Evolutionary conservation across 148 eudicot genomes (phyloP).

Genomic region (Oxyria digyna): DNA sequence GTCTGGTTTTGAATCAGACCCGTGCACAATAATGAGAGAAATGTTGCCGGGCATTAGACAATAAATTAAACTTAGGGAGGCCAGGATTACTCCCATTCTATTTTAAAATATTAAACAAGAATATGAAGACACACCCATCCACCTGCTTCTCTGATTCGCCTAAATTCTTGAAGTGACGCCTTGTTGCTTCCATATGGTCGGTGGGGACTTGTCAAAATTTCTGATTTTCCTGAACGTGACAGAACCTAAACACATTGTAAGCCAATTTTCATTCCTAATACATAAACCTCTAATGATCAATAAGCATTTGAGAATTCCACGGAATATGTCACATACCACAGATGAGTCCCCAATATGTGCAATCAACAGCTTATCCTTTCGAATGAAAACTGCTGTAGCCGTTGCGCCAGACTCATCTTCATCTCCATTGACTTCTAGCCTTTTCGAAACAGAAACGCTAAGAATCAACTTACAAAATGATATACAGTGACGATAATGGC

Average conservation of each 20-base stretch:
- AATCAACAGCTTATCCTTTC: slow-evolving; percentile 46
- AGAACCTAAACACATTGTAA: slow-evolving; percentile 42
- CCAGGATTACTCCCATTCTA: neutral
- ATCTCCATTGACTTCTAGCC: slow-evolving; percentile 52
- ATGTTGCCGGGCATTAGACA: neutral
- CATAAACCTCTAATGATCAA: neutral
- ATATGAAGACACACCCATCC: slow-evolving; percentile 90
- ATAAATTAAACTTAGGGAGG: neutral
- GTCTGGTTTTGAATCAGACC: neutral
- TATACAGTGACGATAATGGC: slow-evolving; percentile 12
- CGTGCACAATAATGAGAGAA: neutral
- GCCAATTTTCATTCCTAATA: neutral
- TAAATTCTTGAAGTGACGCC: slow-evolving; percentile 70
- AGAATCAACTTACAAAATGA: slow-evolving; percentile 26
- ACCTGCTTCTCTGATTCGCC: slow-evolving; percentile 87
- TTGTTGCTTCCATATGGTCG: slow-evolving; percentile 83
- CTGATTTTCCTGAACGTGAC: slow-evolving; percentile 74
- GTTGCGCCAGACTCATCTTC: slow-evolving; percentile 86
- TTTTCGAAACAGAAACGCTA: slow-evolving; percentile 40
- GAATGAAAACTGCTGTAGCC: slow-evolving; percentile 60
- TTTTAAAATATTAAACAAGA: slow-evolving; percentile 4
- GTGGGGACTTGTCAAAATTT: slow-evolving; percentile 75
- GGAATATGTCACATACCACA: slow-evolving; percentile 33
- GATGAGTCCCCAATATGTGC: slow-evolving; percentile 95
- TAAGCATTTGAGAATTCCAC: neutral